Conservation (phyloP, 495 filamentous ascomycete genomes). For the Extremus antarcticus region DNA sequence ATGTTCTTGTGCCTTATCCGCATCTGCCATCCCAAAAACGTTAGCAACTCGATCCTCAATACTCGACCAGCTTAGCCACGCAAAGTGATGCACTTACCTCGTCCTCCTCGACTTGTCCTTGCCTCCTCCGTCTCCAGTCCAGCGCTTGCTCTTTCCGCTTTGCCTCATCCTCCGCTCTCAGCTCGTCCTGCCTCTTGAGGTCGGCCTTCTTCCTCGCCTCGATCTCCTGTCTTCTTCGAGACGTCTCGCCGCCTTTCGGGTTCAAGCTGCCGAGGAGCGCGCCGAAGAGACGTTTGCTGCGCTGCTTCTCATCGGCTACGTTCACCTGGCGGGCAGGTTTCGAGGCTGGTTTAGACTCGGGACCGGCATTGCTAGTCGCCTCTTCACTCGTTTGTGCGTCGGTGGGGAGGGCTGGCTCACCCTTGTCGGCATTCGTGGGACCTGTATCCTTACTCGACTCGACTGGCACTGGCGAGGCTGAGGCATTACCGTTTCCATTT, state of each 20-base stretch:
- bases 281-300: slow-evolving; percentile 83
- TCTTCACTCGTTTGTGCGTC: slow-evolving; percentile 15
- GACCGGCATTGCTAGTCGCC: not conserved
- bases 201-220: slow-evolving; percentile 83
- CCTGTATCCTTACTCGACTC: slow-evolving; percentile 37
- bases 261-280: slow-evolving; percentile 78
- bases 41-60: not conserved
- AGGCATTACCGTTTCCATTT: not conserved
- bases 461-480: not conserved
- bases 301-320: slow-evolving; percentile 67
- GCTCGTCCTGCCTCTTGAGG: slow-evolving; percentile 59
- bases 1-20: slow-evolving; percentile 61
- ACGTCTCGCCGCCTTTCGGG: slow-evolving; percentile 48
- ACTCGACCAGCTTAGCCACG: slow-evolving; percentile 22
- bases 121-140: slow-evolving; percentile 51
- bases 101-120: slow-evolving; percentile 66
- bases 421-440: slow-evolving; percentile 26
- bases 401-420: slow-evolving; percentile 32
- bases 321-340: slow-evolving; percentile 11
- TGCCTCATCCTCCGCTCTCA: slow-evolving; percentile 57
- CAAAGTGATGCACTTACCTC: slow-evolving; percentile 45
- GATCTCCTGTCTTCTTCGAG: slow-evolving; percentile 75
- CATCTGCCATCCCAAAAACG: slow-evolving; percentile 49
- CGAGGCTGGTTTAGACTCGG: not conserved
- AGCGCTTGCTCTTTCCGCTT: slow-evolving; percentile 51